Conservation (phyloP, 2,329 filamentous ascomycete species). For the Talaromyces islandicus region DNA sequence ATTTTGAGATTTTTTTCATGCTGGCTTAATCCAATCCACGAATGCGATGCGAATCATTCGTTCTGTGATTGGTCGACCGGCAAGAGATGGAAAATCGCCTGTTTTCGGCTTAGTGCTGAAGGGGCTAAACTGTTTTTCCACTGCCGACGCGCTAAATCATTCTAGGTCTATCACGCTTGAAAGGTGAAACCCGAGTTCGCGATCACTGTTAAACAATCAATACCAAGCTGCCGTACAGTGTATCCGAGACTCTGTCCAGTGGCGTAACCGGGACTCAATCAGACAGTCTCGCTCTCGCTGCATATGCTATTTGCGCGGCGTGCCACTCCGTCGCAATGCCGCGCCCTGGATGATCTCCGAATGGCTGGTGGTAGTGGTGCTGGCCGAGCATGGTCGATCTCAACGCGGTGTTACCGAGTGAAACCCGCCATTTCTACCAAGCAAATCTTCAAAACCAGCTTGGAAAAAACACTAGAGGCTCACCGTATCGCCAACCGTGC, state of each 20-base stretch:
- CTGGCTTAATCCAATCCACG: too few species aligned
- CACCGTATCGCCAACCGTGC: conserved; percentile 35
- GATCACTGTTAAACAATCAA: too few species aligned
- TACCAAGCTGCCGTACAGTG: not conserved
- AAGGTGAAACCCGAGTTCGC: not conserved
- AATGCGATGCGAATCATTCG: not conserved
- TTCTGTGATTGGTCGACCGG: not conserved
- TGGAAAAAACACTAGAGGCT: conserved; percentile 35
- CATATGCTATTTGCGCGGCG: conserved; percentile 8
- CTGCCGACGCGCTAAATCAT: not conserved
- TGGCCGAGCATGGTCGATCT: not conserved
- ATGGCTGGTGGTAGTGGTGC: not conserved
- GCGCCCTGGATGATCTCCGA: conserved; percentile 6
- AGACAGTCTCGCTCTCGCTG: not conserved
- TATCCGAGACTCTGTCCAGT: not conserved
- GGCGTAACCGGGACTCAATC: not conserved
- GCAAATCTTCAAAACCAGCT: conserved; percentile 25
- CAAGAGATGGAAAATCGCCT: not conserved
- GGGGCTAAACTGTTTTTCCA: not conserved
- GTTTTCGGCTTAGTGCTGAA: not conserved
- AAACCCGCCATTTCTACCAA: conserved; percentile 14
- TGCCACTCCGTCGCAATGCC: conserved; percentile 6
- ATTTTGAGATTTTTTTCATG: not conserved
- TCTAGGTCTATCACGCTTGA: not conserved
- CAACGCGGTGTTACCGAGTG: not conserved